phyloP scores from a whole-genome alignment of 176 grass and related monocot species.

The Raddia distichophylla region DNA sequence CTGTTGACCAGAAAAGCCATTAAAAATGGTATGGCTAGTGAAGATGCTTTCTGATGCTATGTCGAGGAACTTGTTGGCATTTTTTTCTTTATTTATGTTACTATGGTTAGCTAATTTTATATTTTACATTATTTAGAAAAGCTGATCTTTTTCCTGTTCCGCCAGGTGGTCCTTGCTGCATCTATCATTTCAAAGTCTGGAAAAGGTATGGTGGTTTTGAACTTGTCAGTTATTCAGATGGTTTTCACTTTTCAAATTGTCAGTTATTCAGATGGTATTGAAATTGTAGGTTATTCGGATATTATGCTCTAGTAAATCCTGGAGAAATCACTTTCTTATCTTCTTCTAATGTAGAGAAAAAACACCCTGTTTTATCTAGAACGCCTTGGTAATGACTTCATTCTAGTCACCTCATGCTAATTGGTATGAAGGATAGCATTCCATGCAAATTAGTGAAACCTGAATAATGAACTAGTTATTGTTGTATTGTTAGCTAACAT shows the following conservation, averaged over 20 bases:
- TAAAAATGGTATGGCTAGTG: conserved; percentile 41
- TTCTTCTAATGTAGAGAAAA: not conserved
- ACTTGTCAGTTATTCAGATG: conserved; percentile 12
- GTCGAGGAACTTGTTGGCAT: not conserved
- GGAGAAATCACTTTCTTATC: not conserved
- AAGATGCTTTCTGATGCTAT: not conserved
- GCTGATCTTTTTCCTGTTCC: conserved; percentile 14
- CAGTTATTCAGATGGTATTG: conserved; percentile 11
- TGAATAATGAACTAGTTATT: not conserved
- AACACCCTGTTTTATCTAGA: not conserved
- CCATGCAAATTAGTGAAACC: conserved; percentile 4
- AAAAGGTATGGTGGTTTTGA: conserved; percentile 57
- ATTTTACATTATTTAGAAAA: not conserved
- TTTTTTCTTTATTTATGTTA: conserved; percentile 11
- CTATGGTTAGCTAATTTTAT: not conserved
- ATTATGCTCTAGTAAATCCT: not conserved
- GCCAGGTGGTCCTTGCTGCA: conserved; percentile 84
- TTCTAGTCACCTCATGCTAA: conserved; percentile 7
- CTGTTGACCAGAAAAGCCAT: not conserved
- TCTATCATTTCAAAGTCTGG: conserved; percentile 76
- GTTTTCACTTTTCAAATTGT: not conserved
- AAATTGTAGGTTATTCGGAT: conserved; percentile 17
- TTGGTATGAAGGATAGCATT: not conserved
- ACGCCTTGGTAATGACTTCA: not conserved
- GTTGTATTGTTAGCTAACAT: not conserved